A percentile compares a stretch with the other conserved stretches of the same genome.
These are phyloP conservation scores for Mallotus repandus DNA, from an alignment of 441 rosid genomes.

Conservation along the genomic window DNA sequence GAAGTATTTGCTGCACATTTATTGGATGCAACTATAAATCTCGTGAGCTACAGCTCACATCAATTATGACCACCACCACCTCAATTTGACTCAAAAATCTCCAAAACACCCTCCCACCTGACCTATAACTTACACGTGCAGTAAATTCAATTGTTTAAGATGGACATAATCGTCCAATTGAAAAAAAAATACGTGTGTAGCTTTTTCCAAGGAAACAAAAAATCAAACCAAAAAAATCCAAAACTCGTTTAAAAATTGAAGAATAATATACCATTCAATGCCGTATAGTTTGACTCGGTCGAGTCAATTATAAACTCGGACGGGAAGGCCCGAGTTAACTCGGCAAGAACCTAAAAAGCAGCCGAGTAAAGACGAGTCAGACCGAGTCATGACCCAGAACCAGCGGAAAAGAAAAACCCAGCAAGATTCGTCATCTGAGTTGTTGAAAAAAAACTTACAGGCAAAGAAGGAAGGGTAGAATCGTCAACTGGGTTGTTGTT, in stretches of 20 bases:
- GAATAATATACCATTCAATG: slow-evolving; percentile 33
- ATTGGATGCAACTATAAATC: slow-evolving; percentile 38
- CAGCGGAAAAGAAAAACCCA: slow-evolving; percentile 18
- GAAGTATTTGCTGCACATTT: slow-evolving; percentile 21
- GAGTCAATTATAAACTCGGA: slow-evolving; percentile 20
- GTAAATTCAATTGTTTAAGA: background rate
- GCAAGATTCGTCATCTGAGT: background rate
- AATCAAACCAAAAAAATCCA: background rate
- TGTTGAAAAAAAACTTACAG: slow-evolving; percentile 40
- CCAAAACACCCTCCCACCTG: slow-evolving; percentile 36
- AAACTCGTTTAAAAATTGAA: slow-evolving; percentile 15
- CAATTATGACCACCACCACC: slow-evolving; percentile 3
- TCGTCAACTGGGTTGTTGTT: slow-evolving; percentile 15
- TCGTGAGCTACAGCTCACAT: slow-evolving; percentile 57
- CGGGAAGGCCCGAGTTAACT: slow-evolving; percentile 28
- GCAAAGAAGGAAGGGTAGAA: slow-evolving; percentile 21
- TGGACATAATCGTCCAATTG: slow-evolving; percentile 41
- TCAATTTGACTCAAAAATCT: background rate
- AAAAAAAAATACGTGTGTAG: background rate
- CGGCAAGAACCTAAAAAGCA: background rate
- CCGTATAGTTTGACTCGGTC: slow-evolving; percentile 35
- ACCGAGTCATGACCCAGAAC: slow-evolving; percentile 4
- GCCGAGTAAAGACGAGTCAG: slow-evolving; percentile 28
- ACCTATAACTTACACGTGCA: background rate
- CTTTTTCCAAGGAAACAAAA: background rate